A percentile compares a stretch with the other conserved stretches of the same genome.
phyloP scores from a whole-genome alignment of 805 yeast species.

The Ogataea degrootiae region DNA sequence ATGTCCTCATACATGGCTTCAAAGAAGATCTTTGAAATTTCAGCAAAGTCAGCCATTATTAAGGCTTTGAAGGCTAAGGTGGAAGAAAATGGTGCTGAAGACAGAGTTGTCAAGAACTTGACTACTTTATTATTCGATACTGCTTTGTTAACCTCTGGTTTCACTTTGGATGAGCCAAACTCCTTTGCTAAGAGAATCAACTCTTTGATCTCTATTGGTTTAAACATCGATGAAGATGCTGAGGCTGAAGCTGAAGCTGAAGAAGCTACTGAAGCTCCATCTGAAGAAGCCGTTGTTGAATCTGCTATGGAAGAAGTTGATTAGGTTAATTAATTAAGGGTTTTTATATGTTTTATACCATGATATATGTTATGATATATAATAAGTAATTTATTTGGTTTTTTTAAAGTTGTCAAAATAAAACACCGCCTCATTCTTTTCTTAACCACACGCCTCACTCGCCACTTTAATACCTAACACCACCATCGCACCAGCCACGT shows the following conservation, averaged over 20 bases:
- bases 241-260: conserved; percentile 33
- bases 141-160: conserved; percentile 97
- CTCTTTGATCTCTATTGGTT: conserved; percentile 96
- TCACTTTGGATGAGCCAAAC: conserved; percentile 97
- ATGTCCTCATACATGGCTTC: conserved; percentile 99
- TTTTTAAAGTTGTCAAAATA: neutral
- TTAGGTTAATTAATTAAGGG: conserved; percentile 34
- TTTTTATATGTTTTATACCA: neutral
- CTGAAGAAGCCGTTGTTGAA: conserved; percentile 73
- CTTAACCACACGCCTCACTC: no score
- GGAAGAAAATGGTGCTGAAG: conserved; percentile 95
- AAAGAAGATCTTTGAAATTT: conserved; percentile 97
- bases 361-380: neutral
- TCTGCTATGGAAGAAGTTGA: conserved; percentile 99
- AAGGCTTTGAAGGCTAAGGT: conserved; percentile 95
- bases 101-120: conserved; percentile 96
- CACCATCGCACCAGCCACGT: no score
- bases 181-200: conserved; percentile 97
- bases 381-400: neutral
- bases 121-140: conserved; percentile 96
- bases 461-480: no score
- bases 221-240: conserved; percentile 88
- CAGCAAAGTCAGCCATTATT: conserved; percentile 94
- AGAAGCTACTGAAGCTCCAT: conserved; percentile 45
- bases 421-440: no score